These are phyloP conservation scores for Pythium brachiatum DNA, from an alignment of 352 stramenopile genomes.

Conservation along the genomic window DNA sequence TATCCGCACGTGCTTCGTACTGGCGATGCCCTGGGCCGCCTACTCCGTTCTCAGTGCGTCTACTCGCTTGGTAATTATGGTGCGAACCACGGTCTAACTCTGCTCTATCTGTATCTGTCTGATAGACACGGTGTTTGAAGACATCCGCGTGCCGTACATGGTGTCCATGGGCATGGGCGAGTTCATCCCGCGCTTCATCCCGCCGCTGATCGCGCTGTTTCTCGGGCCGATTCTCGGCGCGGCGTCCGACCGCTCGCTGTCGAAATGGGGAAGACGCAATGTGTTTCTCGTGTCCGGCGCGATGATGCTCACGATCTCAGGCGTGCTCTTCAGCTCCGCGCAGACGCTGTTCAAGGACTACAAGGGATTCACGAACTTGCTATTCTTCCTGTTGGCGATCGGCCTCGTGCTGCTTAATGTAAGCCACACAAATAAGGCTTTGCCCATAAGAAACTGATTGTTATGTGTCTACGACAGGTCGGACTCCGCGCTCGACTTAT, in stretches of 20 bases:
- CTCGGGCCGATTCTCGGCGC: slow-evolving; percentile 68
- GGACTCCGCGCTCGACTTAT: slow-evolving; percentile 66
- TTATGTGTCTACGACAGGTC: slow-evolving; percentile 34
- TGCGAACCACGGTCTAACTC: background rate
- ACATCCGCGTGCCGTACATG: slow-evolving; percentile 69
- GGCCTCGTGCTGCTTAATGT: slow-evolving; percentile 63
- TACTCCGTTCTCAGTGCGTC: slow-evolving; percentile 67
- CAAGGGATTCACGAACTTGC: slow-evolving; percentile 37
- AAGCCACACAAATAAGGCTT: slow-evolving; percentile 10
- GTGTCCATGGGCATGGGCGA: slow-evolving; percentile 62
- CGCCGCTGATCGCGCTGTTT: slow-evolving; percentile 60
- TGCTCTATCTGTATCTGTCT: background rate
- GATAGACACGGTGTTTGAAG: slow-evolving; percentile 68
- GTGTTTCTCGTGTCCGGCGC: slow-evolving; percentile 56
- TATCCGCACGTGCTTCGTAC: slow-evolving; percentile 56
- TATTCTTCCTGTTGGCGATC: slow-evolving; percentile 64
- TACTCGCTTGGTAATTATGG: background rate
- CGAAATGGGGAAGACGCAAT: slow-evolving; percentile 68
- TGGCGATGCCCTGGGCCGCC: slow-evolving; percentile 70
- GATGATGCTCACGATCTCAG: slow-evolving; percentile 44
- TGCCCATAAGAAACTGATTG: background rate
- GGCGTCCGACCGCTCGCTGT: slow-evolving; percentile 68
- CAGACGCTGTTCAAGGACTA: slow-evolving; percentile 57
- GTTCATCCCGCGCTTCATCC: slow-evolving; percentile 59
- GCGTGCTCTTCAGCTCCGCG: slow-evolving; percentile 61